phyloP scores from a whole-genome alignment of 345 rosid genomes.

The Microcos paniculata region DNA sequence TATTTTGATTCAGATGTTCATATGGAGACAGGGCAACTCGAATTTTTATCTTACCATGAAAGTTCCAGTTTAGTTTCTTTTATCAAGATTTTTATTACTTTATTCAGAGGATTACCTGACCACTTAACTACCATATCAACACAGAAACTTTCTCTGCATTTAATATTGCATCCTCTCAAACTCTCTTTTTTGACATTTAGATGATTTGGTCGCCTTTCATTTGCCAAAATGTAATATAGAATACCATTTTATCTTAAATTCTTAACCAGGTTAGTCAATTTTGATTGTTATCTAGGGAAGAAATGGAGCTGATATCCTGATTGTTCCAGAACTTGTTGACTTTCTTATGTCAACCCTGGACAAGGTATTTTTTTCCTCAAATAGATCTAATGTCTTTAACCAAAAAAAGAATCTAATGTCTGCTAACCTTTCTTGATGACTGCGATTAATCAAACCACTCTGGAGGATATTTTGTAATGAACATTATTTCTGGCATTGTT shows the following conservation, averaged over 20 bases:
- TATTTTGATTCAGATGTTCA: not conserved
- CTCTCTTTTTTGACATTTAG: not conserved
- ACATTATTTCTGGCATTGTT: not conserved
- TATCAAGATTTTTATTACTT: slow-evolving; percentile 1
- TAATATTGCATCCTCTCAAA: not conserved
- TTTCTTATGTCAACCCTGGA: slow-evolving; percentile 68
- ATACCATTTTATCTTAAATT: no score
- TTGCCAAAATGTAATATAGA: not conserved
- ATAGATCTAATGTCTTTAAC: not conserved
- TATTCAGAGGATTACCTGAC: not conserved
- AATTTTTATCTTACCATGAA: not conserved
- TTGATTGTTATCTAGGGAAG: slow-evolving; percentile 53
- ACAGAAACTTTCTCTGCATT: not conserved
- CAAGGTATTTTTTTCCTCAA: slow-evolving; percentile 47
- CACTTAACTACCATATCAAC: not conserved
- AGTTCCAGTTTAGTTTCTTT: not conserved
- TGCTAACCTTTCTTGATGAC: not conserved
- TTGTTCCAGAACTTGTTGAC: slow-evolving; percentile 88
- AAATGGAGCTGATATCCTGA: slow-evolving; percentile 78
- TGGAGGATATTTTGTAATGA: not conserved
- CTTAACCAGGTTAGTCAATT: not conserved
- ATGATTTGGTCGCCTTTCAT: not conserved
- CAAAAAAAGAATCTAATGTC: no score
- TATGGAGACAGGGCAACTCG: not conserved
- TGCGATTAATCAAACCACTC: not conserved